Conservation (phyloP, 2,329 filamentous ascomycete species). For the Trichoderma sp. region DNA sequence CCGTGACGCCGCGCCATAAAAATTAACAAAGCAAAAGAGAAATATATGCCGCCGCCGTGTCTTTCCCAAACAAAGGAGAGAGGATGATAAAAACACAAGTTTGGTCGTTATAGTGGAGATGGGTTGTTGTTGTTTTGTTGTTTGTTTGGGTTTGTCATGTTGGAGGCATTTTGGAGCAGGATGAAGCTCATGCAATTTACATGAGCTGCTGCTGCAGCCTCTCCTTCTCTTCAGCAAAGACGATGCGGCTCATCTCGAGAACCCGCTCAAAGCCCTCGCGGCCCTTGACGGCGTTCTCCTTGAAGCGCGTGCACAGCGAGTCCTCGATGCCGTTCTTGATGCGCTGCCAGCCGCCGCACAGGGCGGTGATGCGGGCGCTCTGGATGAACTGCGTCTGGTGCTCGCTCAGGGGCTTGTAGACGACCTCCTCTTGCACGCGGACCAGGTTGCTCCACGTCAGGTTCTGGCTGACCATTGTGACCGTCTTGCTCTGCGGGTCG, state of each 20-base stretch:
- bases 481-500: constrained; percentile 75
- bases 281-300: constrained; percentile 86
- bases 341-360: constrained; percentile 95
- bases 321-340: constrained; percentile 97
- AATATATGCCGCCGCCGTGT: not conserved
- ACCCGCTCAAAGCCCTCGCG: constrained; percentile 94
- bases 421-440: constrained; percentile 87
- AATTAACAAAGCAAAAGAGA: not conserved
- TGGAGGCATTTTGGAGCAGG: not conserved
- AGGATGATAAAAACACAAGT: not conserved
- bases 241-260: constrained; percentile 85
- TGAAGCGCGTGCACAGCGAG: constrained; percentile 80
- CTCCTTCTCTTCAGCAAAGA: constrained; percentile 86
- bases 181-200: not conserved
- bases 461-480: constrained; percentile 96
- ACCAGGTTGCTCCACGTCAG: constrained; percentile 89
- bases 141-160: not conserved
- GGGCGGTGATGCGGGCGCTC: constrained; percentile 85
- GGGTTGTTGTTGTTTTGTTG: not conserved
- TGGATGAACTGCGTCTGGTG: constrained; percentile 78
- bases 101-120: constrained; percentile 15
- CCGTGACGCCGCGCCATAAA: constrained; percentile 8
- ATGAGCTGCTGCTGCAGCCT: constrained; percentile 35
- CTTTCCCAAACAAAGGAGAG: constrained; percentile 12
- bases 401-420: constrained; percentile 65